A percentile compares a stretch with the other conserved stretches of the same genome.
These are phyloP conservation scores for Boeremia exigua DNA, from an alignment of 2,329 filamentous ascomycete species.

Conservation along the genomic window DNA sequence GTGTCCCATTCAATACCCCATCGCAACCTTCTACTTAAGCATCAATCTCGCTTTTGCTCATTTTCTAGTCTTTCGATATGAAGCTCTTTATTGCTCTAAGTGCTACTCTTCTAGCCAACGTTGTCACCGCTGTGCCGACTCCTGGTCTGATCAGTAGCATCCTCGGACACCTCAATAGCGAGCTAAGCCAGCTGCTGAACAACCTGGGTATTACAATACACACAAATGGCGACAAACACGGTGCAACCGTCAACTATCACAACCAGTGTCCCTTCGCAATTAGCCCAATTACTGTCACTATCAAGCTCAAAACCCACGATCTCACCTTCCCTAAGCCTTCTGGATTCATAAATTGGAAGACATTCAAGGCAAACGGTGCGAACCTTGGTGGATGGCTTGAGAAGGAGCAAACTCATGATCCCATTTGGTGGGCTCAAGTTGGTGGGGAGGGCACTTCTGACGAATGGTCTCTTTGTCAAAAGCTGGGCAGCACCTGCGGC, in stretches of 20 bases:
- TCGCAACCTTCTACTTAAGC: too few relatives aligned
- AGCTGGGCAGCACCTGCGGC: conserved; percentile 36
- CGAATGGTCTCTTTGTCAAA: conserved; percentile 44
- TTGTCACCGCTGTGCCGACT: conserved; percentile 8
- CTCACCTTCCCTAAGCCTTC: conserved; percentile 4
- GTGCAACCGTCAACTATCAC: conserved; percentile 1
- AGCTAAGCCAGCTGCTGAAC: conserved; percentile 8
- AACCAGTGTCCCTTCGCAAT: conserved; percentile 9
- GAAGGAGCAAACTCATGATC: conserved; percentile 35
- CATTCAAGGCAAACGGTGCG: conserved; percentile 21
- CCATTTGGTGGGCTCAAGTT: conserved; percentile 31
- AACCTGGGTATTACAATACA: conserved; percentile 9
- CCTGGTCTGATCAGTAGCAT: conserved; percentile 12
- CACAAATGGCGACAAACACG: conserved; percentile 1
- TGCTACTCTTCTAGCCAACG: conserved; percentile 3
- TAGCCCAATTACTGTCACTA: neutral
- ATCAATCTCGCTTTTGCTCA: neutral
- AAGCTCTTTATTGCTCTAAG: conserved; percentile 1
- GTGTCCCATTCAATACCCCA: too few relatives aligned
- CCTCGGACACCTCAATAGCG: conserved; percentile 6
- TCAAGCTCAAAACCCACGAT: neutral
- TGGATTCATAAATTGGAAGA: conserved; percentile 19
- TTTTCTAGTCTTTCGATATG: neutral
- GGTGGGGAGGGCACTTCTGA: conserved; percentile 28
- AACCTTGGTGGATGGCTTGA: conserved; percentile 44